Base-by-base conservation (phyloP, 2,329 filamentous ascomycete genomes). In the Sporothrix humicola region DNA sequence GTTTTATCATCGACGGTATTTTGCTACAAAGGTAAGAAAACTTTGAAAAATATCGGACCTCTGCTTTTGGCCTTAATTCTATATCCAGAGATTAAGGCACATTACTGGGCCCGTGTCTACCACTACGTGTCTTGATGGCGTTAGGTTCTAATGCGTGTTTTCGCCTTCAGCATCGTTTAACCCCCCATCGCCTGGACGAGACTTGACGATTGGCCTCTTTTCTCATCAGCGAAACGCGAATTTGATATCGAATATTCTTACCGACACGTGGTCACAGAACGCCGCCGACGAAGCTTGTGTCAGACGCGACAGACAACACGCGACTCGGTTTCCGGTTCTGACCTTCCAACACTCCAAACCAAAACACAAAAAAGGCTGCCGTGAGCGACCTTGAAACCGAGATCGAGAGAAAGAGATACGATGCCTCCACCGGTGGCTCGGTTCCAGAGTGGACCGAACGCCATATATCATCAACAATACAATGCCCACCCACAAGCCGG, bases 401-500 rank as follows among this genome's bases (percentile, higher is more conserved):
- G 70, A 63, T 6, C 15, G 13, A 54, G 10, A 59, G n/a, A 17
- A 4, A 13, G 54, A 63, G 44, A 73, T 66, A 77, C 70, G 56
- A 82, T 83, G 82, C 82, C 82, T 80, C 82, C 81, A 76, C 83
- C 83, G 75, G 80, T 84, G 76, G 79, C 81, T 74, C 82, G 85
- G 81, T 87, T 85, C 80, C 82, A 82, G 77, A 82, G 80, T 78
- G 85, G 84, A 77, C 85, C 84, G 70, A 84, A 82, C 72, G 78
- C 80, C 73, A 82, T 85, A 75, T 86, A 86, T 77, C 84, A 85
- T 74, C 84, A 85, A 71, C 87, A 87, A 74, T 89, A 88, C 78
- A 83, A 86, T n/a, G 83, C 85, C 52, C 86, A 88, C 77, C 83
- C 84, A 61, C 87, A 88, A 76, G 83, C 82, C 46, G 76, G 74